These are phyloP conservation scores for Alternaria metachromatica DNA, from an alignment of 2,329 filamentous ascomycete genomes.

Conservation along the genomic window DNA sequence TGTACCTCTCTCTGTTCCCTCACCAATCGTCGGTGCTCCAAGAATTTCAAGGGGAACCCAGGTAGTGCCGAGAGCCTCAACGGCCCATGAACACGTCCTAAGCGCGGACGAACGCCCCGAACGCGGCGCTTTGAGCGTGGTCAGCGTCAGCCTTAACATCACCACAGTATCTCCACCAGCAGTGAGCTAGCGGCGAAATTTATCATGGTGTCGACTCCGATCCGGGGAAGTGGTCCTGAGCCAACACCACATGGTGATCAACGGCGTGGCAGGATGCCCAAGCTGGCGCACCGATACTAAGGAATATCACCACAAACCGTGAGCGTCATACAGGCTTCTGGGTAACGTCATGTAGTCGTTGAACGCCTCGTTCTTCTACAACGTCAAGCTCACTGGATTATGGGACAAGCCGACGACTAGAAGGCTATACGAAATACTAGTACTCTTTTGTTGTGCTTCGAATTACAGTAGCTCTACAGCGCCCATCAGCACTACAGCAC, in stretches of 20 bases:
- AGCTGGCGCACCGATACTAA: neutral
- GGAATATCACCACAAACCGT: neutral
- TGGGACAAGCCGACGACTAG: neutral
- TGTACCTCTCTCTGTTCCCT: neutral
- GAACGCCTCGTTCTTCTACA: neutral
- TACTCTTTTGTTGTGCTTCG: neutral
- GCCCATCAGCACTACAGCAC: neutral
- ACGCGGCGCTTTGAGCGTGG: neutral
- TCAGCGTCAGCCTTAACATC: neutral
- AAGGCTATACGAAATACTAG: neutral
- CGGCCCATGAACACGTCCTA: neutral
- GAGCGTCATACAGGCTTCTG: neutral
- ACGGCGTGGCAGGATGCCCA: neutral
- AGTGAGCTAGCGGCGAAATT: neutral
- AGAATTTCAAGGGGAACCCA: neutral
- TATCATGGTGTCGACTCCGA: neutral
- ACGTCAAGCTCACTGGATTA: neutral
- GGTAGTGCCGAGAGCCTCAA: neutral
- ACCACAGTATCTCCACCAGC: neutral
- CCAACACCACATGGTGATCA: neutral
- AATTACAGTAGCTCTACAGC: neutral
- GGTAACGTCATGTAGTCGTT: neutral
- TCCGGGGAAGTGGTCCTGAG: neutral
- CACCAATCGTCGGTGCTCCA: neutral
- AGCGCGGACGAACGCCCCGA: neutral